Base-by-base conservation (phyloP, 371 early-diverging fungal species). In the Umbelopsis sp. region DNA sequence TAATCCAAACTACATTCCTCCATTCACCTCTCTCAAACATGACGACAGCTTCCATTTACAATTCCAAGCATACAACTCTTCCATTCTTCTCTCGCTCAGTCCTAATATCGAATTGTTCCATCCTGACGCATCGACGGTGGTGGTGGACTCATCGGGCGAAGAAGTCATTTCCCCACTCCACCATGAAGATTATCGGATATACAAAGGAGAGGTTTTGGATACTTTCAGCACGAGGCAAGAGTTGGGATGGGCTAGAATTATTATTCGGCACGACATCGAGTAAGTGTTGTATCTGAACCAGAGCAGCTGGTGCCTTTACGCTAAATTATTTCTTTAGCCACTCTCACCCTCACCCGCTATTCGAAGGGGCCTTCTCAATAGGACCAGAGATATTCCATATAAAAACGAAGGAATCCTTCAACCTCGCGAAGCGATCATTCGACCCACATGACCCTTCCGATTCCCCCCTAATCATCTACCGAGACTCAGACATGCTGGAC, bases 21-120 rank as follows among this genome's bases (percentile, higher is more conserved):
- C 18, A 10, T 64, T 64, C 16, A 46, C 37, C 7, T 37, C 67
- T 50, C 53, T 67, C n/a, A 35, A 25, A 29, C 63, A 69, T 29
- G 79, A 84, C 63, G 90, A 84, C 38, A 78, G 79, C 5, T 72
- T 87, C 65, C 85, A 85, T 29, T 41, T 89, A 16, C 72, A 78
- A 25, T 76, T 91, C 62, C 65, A 67, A 5, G 92, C 90, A 7
- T 90, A 78, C 79, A 90, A 92, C 73, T 77, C 80, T 37, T 89
- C 92, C 0, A 92, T 88, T 70, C 71, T 74, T 32, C 79, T 93
- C 63, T 74, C 86, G 51, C 79, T 93, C 25, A 85, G 82, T 65
- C 91, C 88, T 32, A 89, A 92, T 77, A 35, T 65, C 24, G 86
- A 87, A 53, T 71, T 93, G 35, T 66, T 92, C n/a, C 92, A 91